Evolutionary conservation across 352 stramenopile genomes (phyloP), one percentile per base, ranked within the genome.

Genomic region (Peronospora farinosa): DNA sequence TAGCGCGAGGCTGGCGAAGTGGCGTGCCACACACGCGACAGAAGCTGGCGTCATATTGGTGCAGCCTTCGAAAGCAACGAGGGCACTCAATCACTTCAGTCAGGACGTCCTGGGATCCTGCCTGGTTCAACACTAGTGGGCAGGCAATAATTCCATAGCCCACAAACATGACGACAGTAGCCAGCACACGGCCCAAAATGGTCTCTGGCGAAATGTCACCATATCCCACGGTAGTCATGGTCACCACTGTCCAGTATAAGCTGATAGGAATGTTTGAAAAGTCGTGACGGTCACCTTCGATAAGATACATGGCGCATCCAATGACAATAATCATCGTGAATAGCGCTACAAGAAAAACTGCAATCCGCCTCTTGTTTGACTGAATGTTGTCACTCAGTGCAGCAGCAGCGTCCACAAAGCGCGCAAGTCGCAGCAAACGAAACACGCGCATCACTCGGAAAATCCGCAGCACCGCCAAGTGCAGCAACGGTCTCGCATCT

Each of bases 201-300:
- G 84, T 90, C 45, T 89, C 64, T 13, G 84, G 84, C 1, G 80
- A 80, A 35, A 95, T 92, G 39, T 95, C 84, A 13, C 84, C 84
- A 46, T 92, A 92, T 0, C 84, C 84, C 15, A 95, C 84, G 0
- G 84, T 95, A 27, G 84, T 92, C 54, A 95, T 86, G 21, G 84
- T 95, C 51, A 93, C 79, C 21, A 93, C 78, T 2, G 83, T 88
- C 79, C 83, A 93, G 60, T 93, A 93, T 12, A 93, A 63, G 54
- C 80, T 92, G 40, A 90, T 76, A 7, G 83, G 83, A 51, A 93
- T 93, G 52, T 92, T 93, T n/a, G 77, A 86, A 51, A 88, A 91
- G 23, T 80, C 79, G 52, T 88, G 69, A 12, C 61, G 57, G 41
- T 88, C 79, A 27, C 78, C 79, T 67, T 91, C 79, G 56, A 91